These are phyloP conservation scores for Microthlaspi erraticum DNA, from an alignment of 345 rosid species.

Conservation along the genomic window DNA sequence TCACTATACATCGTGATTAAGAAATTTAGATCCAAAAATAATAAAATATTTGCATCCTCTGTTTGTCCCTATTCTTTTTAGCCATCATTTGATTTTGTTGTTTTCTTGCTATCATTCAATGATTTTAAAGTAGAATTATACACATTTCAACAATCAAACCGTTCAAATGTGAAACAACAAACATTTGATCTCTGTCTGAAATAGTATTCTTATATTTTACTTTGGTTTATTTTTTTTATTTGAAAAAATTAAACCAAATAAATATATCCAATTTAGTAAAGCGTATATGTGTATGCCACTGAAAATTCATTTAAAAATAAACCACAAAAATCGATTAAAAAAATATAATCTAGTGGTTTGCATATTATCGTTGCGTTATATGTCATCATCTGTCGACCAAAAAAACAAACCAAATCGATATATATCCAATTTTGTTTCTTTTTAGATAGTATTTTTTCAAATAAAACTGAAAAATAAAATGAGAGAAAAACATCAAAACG, in stretches of 20 bases:
- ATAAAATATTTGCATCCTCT: not conserved
- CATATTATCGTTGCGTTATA: no score
- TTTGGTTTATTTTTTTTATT: not conserved
- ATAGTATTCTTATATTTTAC: not conserved
- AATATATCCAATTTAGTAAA: not conserved
- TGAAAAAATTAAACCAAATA: no score
- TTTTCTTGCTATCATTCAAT: slow-evolving; percentile 3
- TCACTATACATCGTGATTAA: slow-evolving; percentile 17
- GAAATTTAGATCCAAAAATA: not conserved
- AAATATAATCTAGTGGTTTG: no score
- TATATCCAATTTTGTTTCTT: not conserved
- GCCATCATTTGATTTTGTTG: slow-evolving; percentile 21
- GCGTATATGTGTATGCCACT: no score
- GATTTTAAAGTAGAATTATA: not conserved
- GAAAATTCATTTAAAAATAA: no score
- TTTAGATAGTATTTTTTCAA: not conserved
- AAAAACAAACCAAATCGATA: not conserved
- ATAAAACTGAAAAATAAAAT: not conserved
- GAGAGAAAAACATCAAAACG: not conserved
- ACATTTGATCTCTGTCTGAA: not conserved
- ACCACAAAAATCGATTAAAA: no score
- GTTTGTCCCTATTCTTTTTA: not conserved
- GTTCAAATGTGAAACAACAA: not conserved
- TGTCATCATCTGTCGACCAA: not conserved
- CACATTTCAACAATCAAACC: no score